A percentile compares a stretch with the other conserved stretches of the same genome.
Evolutionary conservation across 495 filamentous ascomycete species (phyloP).

Genomic region (Podospora didyma): DNA sequence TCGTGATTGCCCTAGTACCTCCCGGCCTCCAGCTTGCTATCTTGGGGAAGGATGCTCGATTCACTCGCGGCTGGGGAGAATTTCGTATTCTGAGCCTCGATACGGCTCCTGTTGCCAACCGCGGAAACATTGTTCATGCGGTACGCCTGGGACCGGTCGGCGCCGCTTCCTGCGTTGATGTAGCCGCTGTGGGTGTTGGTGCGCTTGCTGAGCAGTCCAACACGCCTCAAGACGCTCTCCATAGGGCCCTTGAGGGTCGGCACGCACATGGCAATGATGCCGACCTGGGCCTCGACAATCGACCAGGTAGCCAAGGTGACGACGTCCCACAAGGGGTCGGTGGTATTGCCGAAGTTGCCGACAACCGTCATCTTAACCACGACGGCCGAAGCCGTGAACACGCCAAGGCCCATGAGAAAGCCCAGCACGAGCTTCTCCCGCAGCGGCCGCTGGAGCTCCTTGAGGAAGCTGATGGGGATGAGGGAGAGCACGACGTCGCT

Average conservation of each 20-base stretch:
- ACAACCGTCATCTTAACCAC: background rate
- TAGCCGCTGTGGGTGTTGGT: too few species aligned
- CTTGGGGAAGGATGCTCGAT: too few species aligned
- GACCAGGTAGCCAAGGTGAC: background rate
- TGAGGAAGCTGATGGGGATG: constrained; percentile 2
- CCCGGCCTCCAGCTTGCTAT: too few species aligned
- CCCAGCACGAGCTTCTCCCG: background rate
- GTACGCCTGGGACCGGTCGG: too few species aligned
- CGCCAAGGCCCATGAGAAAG: background rate
- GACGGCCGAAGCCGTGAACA: background rate
- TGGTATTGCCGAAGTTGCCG: background rate
- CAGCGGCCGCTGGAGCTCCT: constrained; percentile 3
- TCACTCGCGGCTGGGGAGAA: too few species aligned
- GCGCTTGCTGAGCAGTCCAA: background rate
- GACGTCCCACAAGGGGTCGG: background rate
- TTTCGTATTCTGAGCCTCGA: too few species aligned
- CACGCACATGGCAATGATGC: constrained; percentile 2
- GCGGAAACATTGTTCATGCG: too few species aligned
- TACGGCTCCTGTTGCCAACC: too few species aligned
- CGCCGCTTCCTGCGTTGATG: too few species aligned
- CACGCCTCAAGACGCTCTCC: background rate
- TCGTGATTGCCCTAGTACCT: too few species aligned
- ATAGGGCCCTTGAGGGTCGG: background rate
- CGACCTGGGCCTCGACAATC: constrained; percentile 2
- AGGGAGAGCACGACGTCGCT: background rate